Base-by-base conservation (phyloP, 306 rosid genomes). In the Vicia faba region DNA sequence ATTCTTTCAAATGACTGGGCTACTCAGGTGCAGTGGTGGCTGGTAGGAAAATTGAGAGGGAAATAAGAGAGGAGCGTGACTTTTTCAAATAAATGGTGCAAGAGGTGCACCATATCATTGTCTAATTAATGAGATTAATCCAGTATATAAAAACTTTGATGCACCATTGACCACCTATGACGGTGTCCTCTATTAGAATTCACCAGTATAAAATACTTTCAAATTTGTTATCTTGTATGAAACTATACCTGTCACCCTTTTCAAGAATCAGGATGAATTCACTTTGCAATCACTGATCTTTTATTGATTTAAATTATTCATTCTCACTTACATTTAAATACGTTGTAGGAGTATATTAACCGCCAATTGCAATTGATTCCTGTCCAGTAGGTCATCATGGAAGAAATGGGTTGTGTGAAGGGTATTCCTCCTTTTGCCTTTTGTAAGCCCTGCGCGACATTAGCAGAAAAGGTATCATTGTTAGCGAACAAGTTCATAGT, bases 331-430 rank as follows among this genome's bases (percentile, higher is more conserved):
- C 19, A 23, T 56, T 51, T 64, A 5, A 2, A 76, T 41, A 20
- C 38, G 53, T 49, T 13, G 39, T 54, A 54, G 36, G 2, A 11
- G 18, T 61, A 67, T 26, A 60, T 53, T 33, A 23, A 43, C n/a
- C 29, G 11, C 7, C 43, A 41, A 50, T 66, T 11, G 16, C 46
- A 8, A 28, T 33, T 46, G 51, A 45, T 46, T 48, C 39, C 31
- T 53, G 18, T 57, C 31, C 1, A 14, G 38, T 59, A 40, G 33
- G 69, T 49, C 49, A 54, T 87, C 88, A 88, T 58, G 95, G 95
- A 72, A 88, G 88, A 83, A 89, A 87, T 41, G 96, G 96, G 81
- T 89, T 85, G 83, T 89, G 89, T 25, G 96, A 89, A 70, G 91
- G 91, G 78, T 83, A 83, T 18, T 75, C 71, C 71, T 83, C 83